phyloP scores from a whole-genome alignment of 1,284 basidiomycete species.

The Malassezia psittaci region DNA sequence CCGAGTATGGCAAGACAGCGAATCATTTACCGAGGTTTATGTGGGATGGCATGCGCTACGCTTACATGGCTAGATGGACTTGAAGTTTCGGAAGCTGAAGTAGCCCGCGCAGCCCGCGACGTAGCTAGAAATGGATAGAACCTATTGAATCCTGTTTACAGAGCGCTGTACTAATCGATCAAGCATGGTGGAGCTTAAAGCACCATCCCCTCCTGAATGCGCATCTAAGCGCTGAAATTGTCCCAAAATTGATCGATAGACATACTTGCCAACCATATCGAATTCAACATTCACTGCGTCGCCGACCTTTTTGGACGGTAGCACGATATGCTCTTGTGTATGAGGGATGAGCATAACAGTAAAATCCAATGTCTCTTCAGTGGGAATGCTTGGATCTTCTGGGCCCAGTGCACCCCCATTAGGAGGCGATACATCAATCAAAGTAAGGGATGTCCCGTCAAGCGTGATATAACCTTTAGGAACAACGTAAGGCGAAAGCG shows the following conservation, averaged over 20 bases:
- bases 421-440: constrained; percentile 60
- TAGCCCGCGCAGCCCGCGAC: constrained; percentile 27
- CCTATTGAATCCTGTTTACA: background rate
- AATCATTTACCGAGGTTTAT: constrained; percentile 34
- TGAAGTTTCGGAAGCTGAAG: constrained; percentile 28
- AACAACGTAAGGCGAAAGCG: constrained; percentile 70
- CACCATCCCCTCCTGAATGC: background rate
- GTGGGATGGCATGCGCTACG: constrained; percentile 40
- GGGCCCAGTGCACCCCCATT: constrained; percentile 24
- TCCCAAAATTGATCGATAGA: constrained; percentile 23
- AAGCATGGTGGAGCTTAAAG: constrained; percentile 23
- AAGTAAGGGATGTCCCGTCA: constrained; percentile 84
- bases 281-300: constrained; percentile 44
- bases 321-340: constrained; percentile 43
- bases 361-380: constrained; percentile 40
- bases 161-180: constrained; percentile 26
- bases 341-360: constrained; percentile 47
- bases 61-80: constrained; percentile 43
- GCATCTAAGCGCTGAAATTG: constrained; percentile 7
- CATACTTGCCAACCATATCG: constrained; percentile 47
- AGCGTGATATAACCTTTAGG: constrained; percentile 94
- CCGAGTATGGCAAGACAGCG: constrained; percentile 22
- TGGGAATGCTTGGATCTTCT: background rate
- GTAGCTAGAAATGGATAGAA: constrained; percentile 13
- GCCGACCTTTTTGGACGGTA: constrained; percentile 38